Base-by-base conservation (phyloP, 2,329 filamentous ascomycete species). In the Phoma herbarum region DNA sequence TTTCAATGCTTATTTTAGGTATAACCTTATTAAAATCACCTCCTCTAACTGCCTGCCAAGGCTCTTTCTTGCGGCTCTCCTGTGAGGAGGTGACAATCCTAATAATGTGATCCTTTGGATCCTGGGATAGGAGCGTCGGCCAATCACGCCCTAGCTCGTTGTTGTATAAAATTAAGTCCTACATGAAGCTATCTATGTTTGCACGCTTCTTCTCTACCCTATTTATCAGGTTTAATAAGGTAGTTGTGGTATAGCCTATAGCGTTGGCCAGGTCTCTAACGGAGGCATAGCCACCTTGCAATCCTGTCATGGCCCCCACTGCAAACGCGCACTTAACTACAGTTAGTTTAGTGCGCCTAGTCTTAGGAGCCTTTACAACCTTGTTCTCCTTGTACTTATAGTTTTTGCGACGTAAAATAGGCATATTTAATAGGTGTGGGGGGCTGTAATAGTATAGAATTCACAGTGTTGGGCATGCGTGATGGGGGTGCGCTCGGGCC, bases 1-100 rank as follows among this genome's bases (percentile, higher is more conserved):
- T 58, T 43, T 31, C 28, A 14, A 48, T 29, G 26, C 55, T 58
- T 2, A 52, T 25, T 20, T 58, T 43, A n/a, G 49, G 55, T 48
- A 35, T 41, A 41, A 58, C 42, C 8, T 26, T 6, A 20, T 52
- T 22, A 28, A 58, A 52, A 48, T 52, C n/a, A 10, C 43, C 4
- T 23, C 42, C 2, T 18, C 16, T 25, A 29, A 58, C 51, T 31
- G 55, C 43, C 55, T 58, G 48, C 48, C 28, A 58, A 23, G 11
- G 12, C 55, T 58, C 49, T 42, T 58, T 25, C 28, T 58, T 25
- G 33, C 49, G 23, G 42, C 29, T 45, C 18, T 29, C 4, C 18
- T 20, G 42, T 3, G 23, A 18, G 12, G 42, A 45, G 23, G 42
- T 45, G 23, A 45, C 23, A 29, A 45, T 16, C n/a, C 11, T 14